A percentile compares a stretch with the other conserved stretches of the same genome.
phyloP scores from a whole-genome alignment of 768 basidiomycete species.

The Sistotremastrum suecicum region DNA sequence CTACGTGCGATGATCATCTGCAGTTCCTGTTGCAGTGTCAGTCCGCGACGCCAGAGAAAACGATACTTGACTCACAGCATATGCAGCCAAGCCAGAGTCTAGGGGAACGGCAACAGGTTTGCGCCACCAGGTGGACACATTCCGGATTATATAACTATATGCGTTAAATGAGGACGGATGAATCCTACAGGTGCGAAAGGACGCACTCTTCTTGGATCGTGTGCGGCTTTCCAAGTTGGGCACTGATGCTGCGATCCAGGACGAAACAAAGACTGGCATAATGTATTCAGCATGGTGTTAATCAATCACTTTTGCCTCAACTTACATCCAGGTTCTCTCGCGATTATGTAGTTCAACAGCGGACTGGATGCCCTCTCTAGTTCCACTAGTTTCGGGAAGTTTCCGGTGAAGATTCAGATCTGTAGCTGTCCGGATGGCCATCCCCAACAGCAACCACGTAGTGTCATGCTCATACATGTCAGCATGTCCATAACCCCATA shows the following conservation, averaged over 20 bases:
- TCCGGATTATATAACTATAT: slow-evolving; percentile 25
- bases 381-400: slow-evolving; percentile 13
- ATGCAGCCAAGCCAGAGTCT: slow-evolving; percentile 23
- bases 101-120: slow-evolving; percentile 16
- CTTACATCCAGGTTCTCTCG: slow-evolving; percentile 30
- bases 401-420: slow-evolving; percentile 35
- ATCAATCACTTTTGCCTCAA: slow-evolving; percentile 2
- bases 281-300: neutral
- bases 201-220: slow-evolving; percentile 26
- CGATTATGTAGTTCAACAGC: slow-evolving; percentile 29
- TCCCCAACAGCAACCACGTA: slow-evolving; percentile 25
- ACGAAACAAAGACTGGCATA: slow-evolving; percentile 14
- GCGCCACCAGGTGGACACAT: slow-evolving; percentile 24
- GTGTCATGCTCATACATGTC: slow-evolving; percentile 35
- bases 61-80: slow-evolving; percentile 15
- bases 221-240: slow-evolving; percentile 34
- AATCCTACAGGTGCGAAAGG: neutral
- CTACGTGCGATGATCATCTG: slow-evolving; percentile 26
- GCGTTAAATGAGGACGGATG: neutral
- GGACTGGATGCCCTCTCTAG: slow-evolving; percentile 21
- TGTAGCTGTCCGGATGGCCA: slow-evolving; percentile 24
- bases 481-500: slow-evolving; percentile 31
- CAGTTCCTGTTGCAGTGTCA: slow-evolving; percentile 10
- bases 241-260: slow-evolving; percentile 25
- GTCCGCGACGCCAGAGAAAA: neutral